Conservation (phyloP, 2,329 filamentous ascomycete genomes). For the Colletotrichum filicis region DNA sequence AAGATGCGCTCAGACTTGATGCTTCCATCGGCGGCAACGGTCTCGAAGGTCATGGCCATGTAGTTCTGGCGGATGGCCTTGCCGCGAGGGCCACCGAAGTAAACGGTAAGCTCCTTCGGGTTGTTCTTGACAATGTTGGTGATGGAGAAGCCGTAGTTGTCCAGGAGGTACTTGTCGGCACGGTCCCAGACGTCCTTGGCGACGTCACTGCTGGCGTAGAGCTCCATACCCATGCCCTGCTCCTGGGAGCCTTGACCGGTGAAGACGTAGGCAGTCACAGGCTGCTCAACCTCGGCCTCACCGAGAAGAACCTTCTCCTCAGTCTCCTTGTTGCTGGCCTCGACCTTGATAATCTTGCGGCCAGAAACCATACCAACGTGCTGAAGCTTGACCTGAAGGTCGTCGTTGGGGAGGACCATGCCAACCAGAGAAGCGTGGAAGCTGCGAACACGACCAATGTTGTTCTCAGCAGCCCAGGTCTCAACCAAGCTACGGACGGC, state of each 20-base stretch:
- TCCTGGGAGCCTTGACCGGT: slow-evolving; percentile 98
- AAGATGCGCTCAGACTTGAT: slow-evolving; percentile 99
- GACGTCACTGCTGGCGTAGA: slow-evolving; percentile 92
- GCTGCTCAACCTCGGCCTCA: slow-evolving; percentile 97
- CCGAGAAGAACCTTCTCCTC: slow-evolving; percentile 96
- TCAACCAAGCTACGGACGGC: slow-evolving; percentile 95
- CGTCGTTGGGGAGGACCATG: slow-evolving; percentile 98
- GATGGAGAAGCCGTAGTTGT: slow-evolving; percentile 98
- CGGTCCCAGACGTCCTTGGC: slow-evolving; percentile 98
- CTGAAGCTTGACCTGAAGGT: slow-evolving; percentile 93
- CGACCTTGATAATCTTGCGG: slow-evolving; percentile 99
- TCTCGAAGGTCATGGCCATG: slow-evolving; percentile 99
- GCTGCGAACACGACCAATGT: slow-evolving; percentile 94
- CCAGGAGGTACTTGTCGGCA: slow-evolving; percentile 96
- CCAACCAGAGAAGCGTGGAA: slow-evolving; percentile 98
- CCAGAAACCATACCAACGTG: slow-evolving; percentile 98
- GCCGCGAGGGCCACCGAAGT: slow-evolving; percentile 96
- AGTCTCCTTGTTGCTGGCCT: slow-evolving; percentile 93
- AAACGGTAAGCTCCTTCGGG: slow-evolving; percentile 96
- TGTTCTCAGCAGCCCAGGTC: slow-evolving; percentile 99
- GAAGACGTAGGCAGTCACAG: slow-evolving; percentile 96
- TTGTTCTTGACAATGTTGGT: slow-evolving; percentile 99
- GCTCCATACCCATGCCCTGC: slow-evolving; percentile 99
- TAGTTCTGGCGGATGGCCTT: slow-evolving; percentile 99
- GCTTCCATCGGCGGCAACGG: slow-evolving; percentile 88